Conservation (phyloP, 129 eudicot species). For the Flaveria trinervia region DNA sequence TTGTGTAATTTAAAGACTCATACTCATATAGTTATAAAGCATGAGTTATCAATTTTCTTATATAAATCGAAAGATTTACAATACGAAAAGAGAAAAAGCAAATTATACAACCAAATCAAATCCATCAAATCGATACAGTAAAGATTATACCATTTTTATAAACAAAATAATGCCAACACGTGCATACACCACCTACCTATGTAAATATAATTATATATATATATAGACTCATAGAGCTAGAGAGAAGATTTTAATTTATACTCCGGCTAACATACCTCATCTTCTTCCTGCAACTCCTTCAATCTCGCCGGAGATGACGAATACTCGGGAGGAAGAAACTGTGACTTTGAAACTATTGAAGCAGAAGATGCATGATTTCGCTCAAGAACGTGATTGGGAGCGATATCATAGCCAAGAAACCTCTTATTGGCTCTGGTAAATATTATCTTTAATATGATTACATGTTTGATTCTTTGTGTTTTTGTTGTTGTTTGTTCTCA, state of each 20-base stretch:
- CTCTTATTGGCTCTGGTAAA: slow-evolving; percentile 71
- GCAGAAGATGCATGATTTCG: slow-evolving; percentile 63
- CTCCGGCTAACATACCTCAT: background rate
- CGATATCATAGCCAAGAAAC: slow-evolving; percentile 65
- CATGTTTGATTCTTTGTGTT: background rate
- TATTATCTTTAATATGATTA: background rate
- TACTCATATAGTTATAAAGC: no score
- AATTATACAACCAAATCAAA: background rate
- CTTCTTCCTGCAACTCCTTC: slow-evolving; percentile 13
- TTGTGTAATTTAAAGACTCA: no score
- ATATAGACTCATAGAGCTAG: background rate
- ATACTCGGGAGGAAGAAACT: slow-evolving; percentile 27
- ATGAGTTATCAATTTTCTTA: no score
- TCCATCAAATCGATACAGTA: background rate
- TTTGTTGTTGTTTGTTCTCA: background rate
- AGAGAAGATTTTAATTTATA: background rate
- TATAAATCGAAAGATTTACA: no score
- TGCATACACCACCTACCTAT: background rate
- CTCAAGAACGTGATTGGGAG: slow-evolving; percentile 70
- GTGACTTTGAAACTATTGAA: slow-evolving; percentile 51
- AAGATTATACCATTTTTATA: background rate
- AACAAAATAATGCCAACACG: background rate
- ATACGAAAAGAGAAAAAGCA: no score
- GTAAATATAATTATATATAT: background rate
- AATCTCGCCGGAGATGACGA: slow-evolving; percentile 18